Percentiles rank a stretch among this genome's conserved stretches.
phyloP scores from a whole-genome alignment of 192 early-diverging fungal species.

The Obelidium mucronatum region DNA sequence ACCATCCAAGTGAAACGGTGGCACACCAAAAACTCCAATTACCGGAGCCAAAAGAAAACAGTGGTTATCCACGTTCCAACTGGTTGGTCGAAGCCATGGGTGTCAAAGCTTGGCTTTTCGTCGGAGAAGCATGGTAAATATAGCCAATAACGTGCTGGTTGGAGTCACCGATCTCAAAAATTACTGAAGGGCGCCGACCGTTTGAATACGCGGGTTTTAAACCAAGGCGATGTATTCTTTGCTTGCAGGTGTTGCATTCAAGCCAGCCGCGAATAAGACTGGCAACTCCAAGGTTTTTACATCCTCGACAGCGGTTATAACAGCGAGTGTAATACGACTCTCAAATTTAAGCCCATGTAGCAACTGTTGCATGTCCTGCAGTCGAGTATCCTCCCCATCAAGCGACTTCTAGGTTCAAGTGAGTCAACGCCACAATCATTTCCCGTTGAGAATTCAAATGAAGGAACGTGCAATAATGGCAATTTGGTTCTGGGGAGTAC shows the following conservation, averaged over 20 bases:
- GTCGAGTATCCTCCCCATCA: not conserved
- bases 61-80: too few species aligned
- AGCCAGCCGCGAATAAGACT: not conserved
- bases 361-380: not conserved
- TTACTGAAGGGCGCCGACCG: not conserved
- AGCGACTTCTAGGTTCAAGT: not conserved
- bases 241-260: not conserved
- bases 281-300: too few species aligned
- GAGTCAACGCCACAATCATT: not conserved
- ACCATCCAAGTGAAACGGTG: too few species aligned
- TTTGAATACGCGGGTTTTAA: not conserved
- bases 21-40: too few species aligned
- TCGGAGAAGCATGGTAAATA: too few species aligned
- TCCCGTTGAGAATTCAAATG: not conserved
- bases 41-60: too few species aligned
- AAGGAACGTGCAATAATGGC: not conserved
- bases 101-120: too few species aligned
- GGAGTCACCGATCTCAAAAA: too few species aligned
- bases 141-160: too few species aligned
- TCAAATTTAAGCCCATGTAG: not conserved
- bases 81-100: too few species aligned
- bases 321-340: not conserved
- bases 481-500: not conserved
- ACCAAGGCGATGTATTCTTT: not conserved
- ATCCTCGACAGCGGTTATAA: too few species aligned